Base-by-base conservation (phyloP, 768 basidiomycete species). In the Termitomyces sp. region DNA sequence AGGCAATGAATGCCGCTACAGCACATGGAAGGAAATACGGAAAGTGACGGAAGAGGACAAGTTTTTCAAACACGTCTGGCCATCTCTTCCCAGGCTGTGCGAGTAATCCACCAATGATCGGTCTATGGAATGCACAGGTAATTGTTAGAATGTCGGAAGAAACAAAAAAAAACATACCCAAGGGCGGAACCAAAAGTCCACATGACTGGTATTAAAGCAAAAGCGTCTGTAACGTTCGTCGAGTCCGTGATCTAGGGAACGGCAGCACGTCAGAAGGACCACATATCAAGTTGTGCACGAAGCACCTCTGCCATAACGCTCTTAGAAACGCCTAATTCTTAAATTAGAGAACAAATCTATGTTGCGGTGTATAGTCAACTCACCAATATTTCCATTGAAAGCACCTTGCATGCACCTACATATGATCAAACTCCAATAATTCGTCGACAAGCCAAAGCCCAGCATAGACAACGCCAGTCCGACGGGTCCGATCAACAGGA, bases 381-480 rank as follows among this genome's bases (percentile, higher is more conserved):
- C 12, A 66, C 77, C 77, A 43, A 76, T 72, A 62, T 79, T 79
- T 7, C 77, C 78, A 57, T 78, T 78, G 13, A 74, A 71, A 4
- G 67, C 66, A 50, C 72, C 74, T 49, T 60, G 61, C 46, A 63
- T 55, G 32, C 53, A 63, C 14, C 63, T 41, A n/a, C 49, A 63
- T 5, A 58, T 52, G 16, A 63, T 57, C 51, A 63, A 35, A 16
- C 48, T 50, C 50, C 51, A 44, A 35, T 50, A 75, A 6, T 56
- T 69, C 23, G 64, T 71, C 20, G 73, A 69, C 16, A 75, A 59
- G 0, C 75, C 75, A 50, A 77, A 77, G 18, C 67, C 66, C 5
- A 74, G 48, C 66, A 73, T 74, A 16, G 71, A 61, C 6, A 74
- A 23, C 6, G 65, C 48, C 18, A 75, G 61, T 1, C 75, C 75